A percentile compares a stretch with the other conserved stretches of the same genome.
phyloP scores from a whole-genome alignment of 768 basidiomycete genomes.

The Mycena rosella region DNA sequence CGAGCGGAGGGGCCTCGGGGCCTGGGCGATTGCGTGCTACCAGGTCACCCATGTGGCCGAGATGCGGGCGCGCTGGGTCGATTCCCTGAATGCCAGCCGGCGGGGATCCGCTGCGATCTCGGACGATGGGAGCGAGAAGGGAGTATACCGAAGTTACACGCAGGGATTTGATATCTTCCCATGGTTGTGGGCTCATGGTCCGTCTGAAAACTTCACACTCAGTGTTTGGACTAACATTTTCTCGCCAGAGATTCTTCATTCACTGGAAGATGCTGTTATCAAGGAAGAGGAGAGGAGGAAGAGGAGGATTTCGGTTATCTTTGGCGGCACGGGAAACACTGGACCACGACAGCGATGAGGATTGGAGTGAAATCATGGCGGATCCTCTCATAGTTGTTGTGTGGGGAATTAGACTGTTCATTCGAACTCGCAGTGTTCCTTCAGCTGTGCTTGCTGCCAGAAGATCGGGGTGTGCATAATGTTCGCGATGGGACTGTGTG shows the following conservation, averaged over 20 bases:
- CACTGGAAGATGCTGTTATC: conserved; percentile 19
- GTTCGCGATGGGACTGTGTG: too few species aligned
- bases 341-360: conserved; percentile 22
- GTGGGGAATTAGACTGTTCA: too few species aligned
- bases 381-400: too few species aligned
- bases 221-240: too few species aligned
- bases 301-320: conserved; percentile 22
- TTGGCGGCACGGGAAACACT: conserved; percentile 1
- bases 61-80: conserved; percentile 20
- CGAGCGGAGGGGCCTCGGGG: conserved; percentile 7
- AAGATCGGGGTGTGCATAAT: too few species aligned
- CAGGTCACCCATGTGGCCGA: conserved; percentile 27
- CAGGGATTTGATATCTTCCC: conserved; percentile 35
- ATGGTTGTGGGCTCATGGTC: conserved; percentile 37
- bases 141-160: conserved; percentile 28
- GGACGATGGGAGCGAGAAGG: conserved; percentile 27
- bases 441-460: too few species aligned
- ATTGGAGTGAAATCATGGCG: too few species aligned
- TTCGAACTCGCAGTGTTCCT: too few species aligned
- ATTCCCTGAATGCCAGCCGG: conserved; percentile 33
- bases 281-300: conserved; percentile 35
- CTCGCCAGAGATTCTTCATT: conserved; percentile 24
- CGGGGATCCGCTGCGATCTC: conserved; percentile 28
- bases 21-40: conserved; percentile 34
- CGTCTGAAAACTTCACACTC: too few species aligned